These are phyloP conservation scores for Globisporangium cederbergense DNA, from an alignment of 352 stramenopile species.

Conservation along the genomic window DNA sequence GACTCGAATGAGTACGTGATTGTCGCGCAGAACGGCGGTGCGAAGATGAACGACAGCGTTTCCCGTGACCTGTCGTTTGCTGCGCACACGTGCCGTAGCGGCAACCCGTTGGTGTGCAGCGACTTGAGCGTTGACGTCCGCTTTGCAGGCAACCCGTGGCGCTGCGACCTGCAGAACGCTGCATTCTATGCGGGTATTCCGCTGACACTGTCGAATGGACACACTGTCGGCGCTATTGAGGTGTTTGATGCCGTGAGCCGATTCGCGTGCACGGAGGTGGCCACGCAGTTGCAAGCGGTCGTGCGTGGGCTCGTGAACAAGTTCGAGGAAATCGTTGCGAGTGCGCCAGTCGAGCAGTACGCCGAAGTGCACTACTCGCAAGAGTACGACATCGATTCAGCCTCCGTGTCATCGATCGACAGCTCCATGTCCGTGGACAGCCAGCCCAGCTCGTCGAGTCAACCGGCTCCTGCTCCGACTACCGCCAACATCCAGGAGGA, in stretches of 20 bases:
- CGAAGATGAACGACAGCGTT: constrained; percentile 15
- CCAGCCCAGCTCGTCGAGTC: too few relatives aligned
- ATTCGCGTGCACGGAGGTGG: constrained; percentile 56
- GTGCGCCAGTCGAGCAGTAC: constrained; percentile 18
- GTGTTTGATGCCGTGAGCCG: constrained; percentile 57
- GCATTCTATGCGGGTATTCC: constrained; percentile 83
- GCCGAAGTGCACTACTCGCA: constrained; percentile 2
- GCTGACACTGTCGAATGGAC: constrained; percentile 60
- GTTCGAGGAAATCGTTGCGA: constrained; percentile 65
- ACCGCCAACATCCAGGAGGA: not conserved
- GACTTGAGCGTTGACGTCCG: constrained; percentile 62
- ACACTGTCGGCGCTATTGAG: constrained; percentile 68
- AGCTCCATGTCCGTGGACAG: constrained; percentile 20
- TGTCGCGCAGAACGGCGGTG: constrained; percentile 39
- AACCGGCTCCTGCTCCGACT: not conserved
- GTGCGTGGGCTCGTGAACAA: constrained; percentile 71
- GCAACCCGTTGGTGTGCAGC: constrained; percentile 57
- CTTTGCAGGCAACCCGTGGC: constrained; percentile 62
- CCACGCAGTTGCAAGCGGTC: constrained; percentile 67
- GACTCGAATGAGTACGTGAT: constrained; percentile 54
- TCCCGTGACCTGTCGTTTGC: constrained; percentile 48
- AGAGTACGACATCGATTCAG: constrained; percentile 15
- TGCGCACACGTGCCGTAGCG: constrained; percentile 64
- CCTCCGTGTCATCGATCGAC: constrained; percentile 20
- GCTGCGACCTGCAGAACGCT: constrained; percentile 38